phyloP scores from a whole-genome alignment of 768 basidiomycete species.

The Gymnopilus junonius region DNA sequence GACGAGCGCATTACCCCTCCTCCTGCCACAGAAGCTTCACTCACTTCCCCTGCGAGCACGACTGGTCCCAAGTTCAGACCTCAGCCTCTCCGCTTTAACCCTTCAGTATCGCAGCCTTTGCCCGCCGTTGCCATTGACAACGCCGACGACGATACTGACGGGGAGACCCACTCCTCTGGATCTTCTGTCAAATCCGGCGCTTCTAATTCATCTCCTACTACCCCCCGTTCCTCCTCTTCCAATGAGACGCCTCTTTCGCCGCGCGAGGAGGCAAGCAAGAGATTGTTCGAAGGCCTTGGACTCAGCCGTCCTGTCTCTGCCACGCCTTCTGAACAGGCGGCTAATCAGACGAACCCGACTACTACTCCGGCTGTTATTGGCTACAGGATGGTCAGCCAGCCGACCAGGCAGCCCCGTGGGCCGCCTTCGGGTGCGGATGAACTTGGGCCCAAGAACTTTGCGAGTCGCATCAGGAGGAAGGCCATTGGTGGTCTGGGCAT shows the following conservation, averaged over 20 bases:
- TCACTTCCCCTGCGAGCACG: slow-evolving; percentile 19
- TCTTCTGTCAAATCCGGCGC: slow-evolving; percentile 57
- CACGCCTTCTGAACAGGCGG: slow-evolving; percentile 40
- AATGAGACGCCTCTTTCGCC: slow-evolving; percentile 70
- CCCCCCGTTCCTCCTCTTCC: slow-evolving; percentile 73
- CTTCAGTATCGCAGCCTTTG: slow-evolving; percentile 52
- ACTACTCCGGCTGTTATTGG: slow-evolving; percentile 40
- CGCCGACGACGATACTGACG: slow-evolving; percentile 56
- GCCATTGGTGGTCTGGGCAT: slow-evolving; percentile 82
- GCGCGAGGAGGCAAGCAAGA: slow-evolving; percentile 87
- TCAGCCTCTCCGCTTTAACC: slow-evolving; percentile 67
- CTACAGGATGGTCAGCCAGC: slow-evolving; percentile 70
- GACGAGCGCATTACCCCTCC: slow-evolving; percentile 61
- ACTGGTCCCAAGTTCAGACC: slow-evolving; percentile 54
- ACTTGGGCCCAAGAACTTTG: slow-evolving; percentile 88
- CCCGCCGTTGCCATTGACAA: slow-evolving; percentile 62
- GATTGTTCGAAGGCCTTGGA: slow-evolving; percentile 88
- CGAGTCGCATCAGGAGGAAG: slow-evolving; percentile 81
- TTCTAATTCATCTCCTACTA: slow-evolving; percentile 72
- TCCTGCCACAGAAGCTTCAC: slow-evolving; percentile 27
- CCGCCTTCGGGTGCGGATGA: slow-evolving; percentile 88
- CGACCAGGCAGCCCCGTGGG: slow-evolving; percentile 84
- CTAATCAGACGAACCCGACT: slow-evolving; percentile 33
- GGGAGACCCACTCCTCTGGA: slow-evolving; percentile 59
- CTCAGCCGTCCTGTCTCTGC: slow-evolving; percentile 70